phyloP scores from a whole-genome alignment of 768 basidiomycete species.

The Epithele typhae region DNA sequence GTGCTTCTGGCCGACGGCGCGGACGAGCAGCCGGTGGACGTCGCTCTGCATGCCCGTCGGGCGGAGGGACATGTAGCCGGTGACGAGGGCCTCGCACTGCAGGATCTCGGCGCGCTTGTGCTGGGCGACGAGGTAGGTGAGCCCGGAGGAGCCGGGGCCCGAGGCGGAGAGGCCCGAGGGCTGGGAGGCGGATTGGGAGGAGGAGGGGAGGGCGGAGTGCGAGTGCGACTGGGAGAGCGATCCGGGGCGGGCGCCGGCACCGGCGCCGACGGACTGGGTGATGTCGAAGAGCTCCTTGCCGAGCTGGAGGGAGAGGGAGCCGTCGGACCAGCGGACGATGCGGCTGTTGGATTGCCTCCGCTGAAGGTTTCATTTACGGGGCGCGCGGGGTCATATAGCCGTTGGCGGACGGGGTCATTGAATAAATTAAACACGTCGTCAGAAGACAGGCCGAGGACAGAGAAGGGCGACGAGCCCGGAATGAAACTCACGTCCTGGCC shows the following conservation, averaged over 20 bases:
- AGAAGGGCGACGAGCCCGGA: not conserved
- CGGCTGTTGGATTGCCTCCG: slow-evolving; percentile 85
- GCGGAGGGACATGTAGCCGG: slow-evolving; percentile 78
- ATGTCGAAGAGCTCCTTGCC: slow-evolving; percentile 96
- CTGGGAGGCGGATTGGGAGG: slow-evolving; percentile 32
- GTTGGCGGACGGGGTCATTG: no score
- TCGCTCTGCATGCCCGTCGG: slow-evolving; percentile 90
- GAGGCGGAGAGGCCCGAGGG: slow-evolving; percentile 24
- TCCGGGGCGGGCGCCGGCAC: slow-evolving; percentile 50
- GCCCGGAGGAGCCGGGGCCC: slow-evolving; percentile 56
- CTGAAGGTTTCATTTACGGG: slow-evolving; percentile 35
- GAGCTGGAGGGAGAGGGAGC: slow-evolving; percentile 81
- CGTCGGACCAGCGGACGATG: slow-evolving; percentile 94
- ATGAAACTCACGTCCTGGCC: slow-evolving; percentile 66
- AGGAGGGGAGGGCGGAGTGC: slow-evolving; percentile 18
- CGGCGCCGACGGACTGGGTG: slow-evolving; percentile 69
- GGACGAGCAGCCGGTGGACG: slow-evolving; percentile 85
- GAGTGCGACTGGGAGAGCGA: slow-evolving; percentile 33
- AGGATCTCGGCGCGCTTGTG: slow-evolving; percentile 82
- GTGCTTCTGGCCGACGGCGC: slow-evolving; percentile 82
- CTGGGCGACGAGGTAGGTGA: slow-evolving; percentile 88
- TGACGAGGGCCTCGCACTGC: slow-evolving; percentile 81
- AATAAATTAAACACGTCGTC: no score
- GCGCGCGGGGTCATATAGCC: not conserved
- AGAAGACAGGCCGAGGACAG: not conserved